Conservation (phyloP, 768 basidiomycete genomes). For the Lentinus tigrinus region DNA sequence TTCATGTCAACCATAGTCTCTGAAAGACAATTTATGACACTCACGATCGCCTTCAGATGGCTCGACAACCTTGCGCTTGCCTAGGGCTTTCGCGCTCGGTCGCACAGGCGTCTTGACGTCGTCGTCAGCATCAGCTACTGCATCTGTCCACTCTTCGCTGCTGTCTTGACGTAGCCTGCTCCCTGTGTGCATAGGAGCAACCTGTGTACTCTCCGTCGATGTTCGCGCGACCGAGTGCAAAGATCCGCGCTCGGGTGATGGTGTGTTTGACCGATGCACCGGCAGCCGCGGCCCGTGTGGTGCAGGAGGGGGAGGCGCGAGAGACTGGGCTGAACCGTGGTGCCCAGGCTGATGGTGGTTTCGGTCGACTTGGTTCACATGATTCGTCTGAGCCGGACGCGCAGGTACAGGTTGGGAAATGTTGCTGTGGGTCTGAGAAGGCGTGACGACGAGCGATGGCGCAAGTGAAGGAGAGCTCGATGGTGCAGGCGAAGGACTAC, state of each 20-base stretch:
- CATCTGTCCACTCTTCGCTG: conserved; percentile 19
- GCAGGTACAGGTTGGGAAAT: conserved; percentile 34
- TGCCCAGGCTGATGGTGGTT: conserved; percentile 19
- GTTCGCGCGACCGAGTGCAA: conserved; percentile 3
- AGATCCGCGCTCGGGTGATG: conserved; percentile 57
- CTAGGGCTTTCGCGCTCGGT: conserved; percentile 86
- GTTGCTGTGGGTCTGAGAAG: conserved; percentile 33
- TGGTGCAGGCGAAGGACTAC: conserved; percentile 44
- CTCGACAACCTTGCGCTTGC: conserved; percentile 71
- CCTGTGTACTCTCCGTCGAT: conserved; percentile 2
- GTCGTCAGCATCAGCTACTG: conserved; percentile 15
- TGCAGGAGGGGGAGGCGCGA: conserved; percentile 65
- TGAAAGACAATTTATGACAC: conserved; percentile 20
- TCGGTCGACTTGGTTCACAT: conserved; percentile 19
- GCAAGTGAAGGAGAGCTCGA: conserved; percentile 41
- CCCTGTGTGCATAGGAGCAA: not conserved
- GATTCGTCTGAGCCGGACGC: conserved; percentile 2
- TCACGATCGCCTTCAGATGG: conserved; percentile 47
- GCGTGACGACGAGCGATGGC: conserved; percentile 29
- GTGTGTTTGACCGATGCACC: conserved; percentile 61
- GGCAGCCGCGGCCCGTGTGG: conserved; percentile 75
- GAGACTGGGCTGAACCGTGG: conserved; percentile 32
- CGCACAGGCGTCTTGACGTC: conserved; percentile 42
- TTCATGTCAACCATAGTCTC: not conserved
- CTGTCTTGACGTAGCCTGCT: conserved; percentile 27